These are phyloP conservation scores for Gracilaria domingensis DNA, from an alignment of 23 red algal species.

Conservation along the genomic window DNA sequence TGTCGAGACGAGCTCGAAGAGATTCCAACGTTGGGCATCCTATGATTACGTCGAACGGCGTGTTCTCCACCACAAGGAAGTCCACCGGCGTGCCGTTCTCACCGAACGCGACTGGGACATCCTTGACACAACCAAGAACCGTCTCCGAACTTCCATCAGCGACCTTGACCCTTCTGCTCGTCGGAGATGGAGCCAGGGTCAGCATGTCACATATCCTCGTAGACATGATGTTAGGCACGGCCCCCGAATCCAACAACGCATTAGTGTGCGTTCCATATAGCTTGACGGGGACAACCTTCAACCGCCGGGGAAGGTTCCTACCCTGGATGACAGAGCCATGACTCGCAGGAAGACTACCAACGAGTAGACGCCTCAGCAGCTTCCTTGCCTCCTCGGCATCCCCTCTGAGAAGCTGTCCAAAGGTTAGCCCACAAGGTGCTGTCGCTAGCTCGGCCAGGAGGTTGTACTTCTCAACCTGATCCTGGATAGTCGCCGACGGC, in stretches of 20 bases:
- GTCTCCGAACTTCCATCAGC: background rate
- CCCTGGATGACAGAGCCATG: too few relatives aligned
- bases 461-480: too few relatives aligned
- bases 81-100: background rate
- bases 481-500: too few relatives aligned
- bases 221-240: slow-evolving; percentile 6
- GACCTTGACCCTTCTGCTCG: slow-evolving; percentile 6
- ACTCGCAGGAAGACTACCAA: too few relatives aligned
- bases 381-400: too few relatives aligned
- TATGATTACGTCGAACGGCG: slow-evolving; percentile 28
- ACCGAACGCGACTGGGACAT: slow-evolving; percentile 14
- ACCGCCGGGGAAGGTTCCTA: background rate
- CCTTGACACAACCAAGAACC: background rate
- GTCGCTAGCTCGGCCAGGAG: too few relatives aligned
- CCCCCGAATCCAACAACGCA: slow-evolving; percentile 35
- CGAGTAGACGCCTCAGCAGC: too few relatives aligned
- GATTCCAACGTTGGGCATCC: too few relatives aligned
- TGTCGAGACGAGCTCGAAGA: too few relatives aligned
- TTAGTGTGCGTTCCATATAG: background rate
- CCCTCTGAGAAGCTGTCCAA: too few relatives aligned
- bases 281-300: slow-evolving; percentile 1
- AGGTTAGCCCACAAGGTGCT: too few relatives aligned
- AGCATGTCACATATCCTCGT: background rate
- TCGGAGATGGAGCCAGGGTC: background rate
- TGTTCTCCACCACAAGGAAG: slow-evolving; percentile 6